Evolutionary conservation across 129 eudicot genomes (phyloP).

Genomic region (Pseudognaphalium luteoalbum): DNA sequence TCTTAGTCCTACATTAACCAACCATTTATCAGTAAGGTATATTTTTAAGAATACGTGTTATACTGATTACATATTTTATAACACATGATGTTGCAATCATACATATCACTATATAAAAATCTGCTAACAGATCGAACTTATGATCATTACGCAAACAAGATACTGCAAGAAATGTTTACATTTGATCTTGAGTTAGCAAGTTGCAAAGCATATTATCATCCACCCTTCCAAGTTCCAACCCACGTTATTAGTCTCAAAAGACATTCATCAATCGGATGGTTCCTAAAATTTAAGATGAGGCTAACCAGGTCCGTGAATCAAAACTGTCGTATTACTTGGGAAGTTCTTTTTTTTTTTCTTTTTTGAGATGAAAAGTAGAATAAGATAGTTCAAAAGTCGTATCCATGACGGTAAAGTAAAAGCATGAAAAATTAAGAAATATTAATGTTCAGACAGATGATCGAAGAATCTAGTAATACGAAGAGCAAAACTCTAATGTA

Average conservation of each 20-base stretch:
- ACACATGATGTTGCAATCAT: neutral
- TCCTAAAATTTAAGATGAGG: too few relatives aligned
- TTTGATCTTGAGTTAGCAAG: neutral
- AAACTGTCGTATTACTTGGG: neutral
- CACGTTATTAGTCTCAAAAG: too few relatives aligned
- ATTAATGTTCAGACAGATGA: conserved; percentile 3
- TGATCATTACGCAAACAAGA: too few relatives aligned
- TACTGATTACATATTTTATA: neutral
- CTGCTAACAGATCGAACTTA: neutral
- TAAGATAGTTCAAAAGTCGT: conserved; percentile 3
- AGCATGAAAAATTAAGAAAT: neutral
- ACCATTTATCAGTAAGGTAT: neutral
- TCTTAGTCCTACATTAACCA: conserved; percentile 14
- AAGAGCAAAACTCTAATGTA: conserved; percentile 22
- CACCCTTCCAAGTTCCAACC: too few relatives aligned
- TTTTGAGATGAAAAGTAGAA: conserved; percentile 5
- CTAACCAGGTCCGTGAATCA: too few relatives aligned
- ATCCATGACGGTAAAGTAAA: neutral
- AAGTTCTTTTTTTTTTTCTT: too few relatives aligned
- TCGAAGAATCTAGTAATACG: conserved; percentile 27
- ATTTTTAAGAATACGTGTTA: neutral
- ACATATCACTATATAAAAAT: neutral
- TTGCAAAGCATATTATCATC: too few relatives aligned
- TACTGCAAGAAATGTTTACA: too few relatives aligned
- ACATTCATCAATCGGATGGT: too few relatives aligned